Conservation (phyloP, 106 monocot species). For the Dendrobium officinale region DNA sequence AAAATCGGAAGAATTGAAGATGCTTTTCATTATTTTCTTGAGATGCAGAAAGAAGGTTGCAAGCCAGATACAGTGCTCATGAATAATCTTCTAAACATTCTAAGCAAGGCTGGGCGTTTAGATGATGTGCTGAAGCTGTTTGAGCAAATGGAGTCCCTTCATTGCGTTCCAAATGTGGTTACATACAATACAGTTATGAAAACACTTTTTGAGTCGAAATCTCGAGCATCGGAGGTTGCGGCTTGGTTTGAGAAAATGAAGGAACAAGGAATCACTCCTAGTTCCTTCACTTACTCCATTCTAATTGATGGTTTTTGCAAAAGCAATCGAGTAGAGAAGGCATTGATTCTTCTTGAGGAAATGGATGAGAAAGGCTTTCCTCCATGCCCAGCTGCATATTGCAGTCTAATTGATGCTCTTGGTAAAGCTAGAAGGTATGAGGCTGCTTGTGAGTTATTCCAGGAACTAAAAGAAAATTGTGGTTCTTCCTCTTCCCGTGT, state of each 20-base stretch:
- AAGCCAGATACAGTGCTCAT: slow-evolving; percentile 71
- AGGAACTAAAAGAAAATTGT: slow-evolving; percentile 86
- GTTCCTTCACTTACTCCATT: slow-evolving; percentile 84
- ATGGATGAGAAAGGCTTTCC: slow-evolving; percentile 98
- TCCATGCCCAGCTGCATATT: slow-evolving; percentile 87
- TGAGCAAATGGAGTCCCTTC: slow-evolving; percentile 46
- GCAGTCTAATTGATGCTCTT: slow-evolving; percentile 86
- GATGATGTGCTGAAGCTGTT: slow-evolving; percentile 68
- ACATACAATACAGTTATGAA: slow-evolving; percentile 86
- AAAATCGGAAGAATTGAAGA: slow-evolving; percentile 70
- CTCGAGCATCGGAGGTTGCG: slow-evolving; percentile 36
- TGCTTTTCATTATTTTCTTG: slow-evolving; percentile 47
- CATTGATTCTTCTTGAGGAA: slow-evolving; percentile 84
- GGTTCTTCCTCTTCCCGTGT: slow-evolving; percentile 74
- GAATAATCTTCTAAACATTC: slow-evolving; percentile 78
- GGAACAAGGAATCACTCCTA: slow-evolving; percentile 66
- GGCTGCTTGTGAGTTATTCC: slow-evolving; percentile 74
- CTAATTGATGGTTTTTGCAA: slow-evolving; percentile 93
- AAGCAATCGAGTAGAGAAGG: slow-evolving; percentile 70
- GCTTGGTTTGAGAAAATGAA: slow-evolving; percentile 82
- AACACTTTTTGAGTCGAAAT: slow-evolving; percentile 63
- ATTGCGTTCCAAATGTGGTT: slow-evolving; percentile 68
- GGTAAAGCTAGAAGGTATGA: slow-evolving; percentile 85
- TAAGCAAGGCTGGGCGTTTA: slow-evolving; percentile 52
- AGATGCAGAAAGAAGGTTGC: slow-evolving; percentile 68